Evolutionary conservation across 176 grass and related monocot species (phyloP), one percentile per base, ranked within the genome.

Genomic region (Zizania latifolia): DNA sequence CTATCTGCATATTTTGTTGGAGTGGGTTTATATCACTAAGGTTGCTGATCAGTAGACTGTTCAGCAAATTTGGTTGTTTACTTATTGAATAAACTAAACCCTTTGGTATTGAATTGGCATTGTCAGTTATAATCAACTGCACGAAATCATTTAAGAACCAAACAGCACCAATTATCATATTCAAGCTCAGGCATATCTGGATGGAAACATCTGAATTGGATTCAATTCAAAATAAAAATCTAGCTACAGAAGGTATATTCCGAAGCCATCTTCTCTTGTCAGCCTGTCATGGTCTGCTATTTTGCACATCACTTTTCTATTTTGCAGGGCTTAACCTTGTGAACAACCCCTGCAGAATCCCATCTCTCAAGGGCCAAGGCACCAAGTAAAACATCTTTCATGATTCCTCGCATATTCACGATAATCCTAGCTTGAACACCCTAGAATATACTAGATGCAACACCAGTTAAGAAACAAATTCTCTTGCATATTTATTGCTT

Each of bases 301-400:
- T 57, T 24, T 56, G 56, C 71, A 75, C 9, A 19, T 33, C 51
- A 37, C 6, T 76, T 68, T 21, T 19, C 51, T 12, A 24, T 58
- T 69, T 61, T 36, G 21, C 63, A 61, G 46, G 38, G 38, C 26
- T 60, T 44, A 32, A 70, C 17, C 34, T 69, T 61, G 31, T 39
- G 32, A 7, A 1, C 2, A 16, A 37, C 22, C 64, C 27, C 58
- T 61, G 72, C 21, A 60, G 29, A 76, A 28, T 69, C 14, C 0
- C 38, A 59, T 59, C 16, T 68, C 72, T 48, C 63, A 83, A 13
- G 48, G 12, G 63, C 37, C 63, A 83, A 13, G 48, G 12, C 35
- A 82, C 33, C 38, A 76, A 13, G 22, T 69, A 68, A 36, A 70
- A 21, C 12, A 67, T 29, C 35, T 33, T 31, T 48, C 22, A 65